These are phyloP conservation scores for Plasmodium gallinaceum DNA, from an alignment of 169 alveolate species.

Conservation along the genomic window DNA sequence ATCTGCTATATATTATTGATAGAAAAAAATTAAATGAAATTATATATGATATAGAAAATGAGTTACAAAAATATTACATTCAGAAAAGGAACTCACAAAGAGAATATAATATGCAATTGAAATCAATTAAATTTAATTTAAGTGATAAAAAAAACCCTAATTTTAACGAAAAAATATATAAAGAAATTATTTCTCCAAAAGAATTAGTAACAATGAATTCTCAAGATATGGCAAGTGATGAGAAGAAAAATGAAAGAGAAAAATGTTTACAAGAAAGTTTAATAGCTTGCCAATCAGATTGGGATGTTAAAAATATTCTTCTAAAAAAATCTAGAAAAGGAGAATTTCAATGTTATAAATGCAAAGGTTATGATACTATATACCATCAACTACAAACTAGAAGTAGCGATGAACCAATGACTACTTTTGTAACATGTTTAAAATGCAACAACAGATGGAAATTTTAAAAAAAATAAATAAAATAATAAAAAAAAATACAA, in stretches of 20 bases:
- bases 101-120: slow-evolving; percentile 89
- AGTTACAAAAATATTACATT: slow-evolving; percentile 78
- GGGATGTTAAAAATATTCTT: slow-evolving; percentile 93
- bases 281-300: slow-evolving; percentile 94
- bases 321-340: slow-evolving; percentile 86
- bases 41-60: slow-evolving; percentile 85
- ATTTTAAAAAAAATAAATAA: slow-evolving; percentile 79
- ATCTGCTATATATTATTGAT: slow-evolving; percentile 76
- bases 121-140: slow-evolving; percentile 91
- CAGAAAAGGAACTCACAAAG: slow-evolving; percentile 80
- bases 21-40: slow-evolving; percentile 79
- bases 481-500: background rate
- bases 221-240: slow-evolving; percentile 94
- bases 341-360: slow-evolving; percentile 95
- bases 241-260: slow-evolving; percentile 90
- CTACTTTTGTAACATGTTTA: slow-evolving; percentile 96
- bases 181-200: slow-evolving; percentile 88
- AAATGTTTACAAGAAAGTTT: slow-evolving; percentile 87
- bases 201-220: slow-evolving; percentile 92
- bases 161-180: slow-evolving; percentile 88
- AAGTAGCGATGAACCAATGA: slow-evolving; percentile 99
- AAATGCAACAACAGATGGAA: slow-evolving; percentile 96
- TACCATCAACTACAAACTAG: slow-evolving; percentile 96
- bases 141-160: slow-evolving; percentile 92
- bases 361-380: slow-evolving; percentile 93